A percentile compares a stretch with the other conserved stretches of the same genome.
Evolutionary conservation across 768 basidiomycete genomes (phyloP).

Genomic region (Lentinula detonsa): DNA sequence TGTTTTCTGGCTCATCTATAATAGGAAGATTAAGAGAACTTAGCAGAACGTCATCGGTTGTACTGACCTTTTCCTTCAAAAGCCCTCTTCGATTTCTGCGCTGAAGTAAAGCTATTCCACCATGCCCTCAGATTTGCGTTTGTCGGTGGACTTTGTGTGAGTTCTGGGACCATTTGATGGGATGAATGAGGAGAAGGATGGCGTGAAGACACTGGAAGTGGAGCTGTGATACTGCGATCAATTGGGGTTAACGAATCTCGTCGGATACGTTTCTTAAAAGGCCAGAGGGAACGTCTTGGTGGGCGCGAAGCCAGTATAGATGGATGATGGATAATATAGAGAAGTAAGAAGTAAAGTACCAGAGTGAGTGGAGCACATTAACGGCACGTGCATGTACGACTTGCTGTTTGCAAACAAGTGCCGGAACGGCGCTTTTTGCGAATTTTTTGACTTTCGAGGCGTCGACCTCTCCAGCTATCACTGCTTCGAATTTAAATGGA

Average conservation of each 20-base stretch:
- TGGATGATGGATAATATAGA: not conserved
- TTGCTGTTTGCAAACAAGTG: too few relatives aligned
- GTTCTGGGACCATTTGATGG: conserved; percentile 7
- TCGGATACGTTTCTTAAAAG: conserved; percentile 2
- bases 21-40: not conserved
- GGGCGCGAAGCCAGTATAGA: conserved; percentile 9
- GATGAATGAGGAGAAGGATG: not conserved
- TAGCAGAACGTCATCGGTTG: not conserved
- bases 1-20: conserved; percentile 30
- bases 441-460: too few relatives aligned
- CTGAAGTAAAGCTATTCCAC: conserved; percentile 74
- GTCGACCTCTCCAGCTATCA: too few relatives aligned
- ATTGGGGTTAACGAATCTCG: not conserved
- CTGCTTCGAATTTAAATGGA: too few relatives aligned
- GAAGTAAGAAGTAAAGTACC: not conserved
- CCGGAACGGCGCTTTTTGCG: too few relatives aligned
- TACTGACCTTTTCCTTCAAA: conserved; percentile 38
- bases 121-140: conserved; percentile 69
- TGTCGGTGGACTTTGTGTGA: conserved; percentile 27
- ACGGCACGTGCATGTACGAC: not conserved
- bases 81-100: conserved; percentile 57
- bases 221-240: not conserved
- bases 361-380: not conserved
- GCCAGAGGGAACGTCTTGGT: conserved; percentile 6
- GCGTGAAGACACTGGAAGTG: not conserved